phyloP scores from a whole-genome alignment of 2,329 filamentous ascomycete genomes.

The Fusarium tjaetaba region DNA sequence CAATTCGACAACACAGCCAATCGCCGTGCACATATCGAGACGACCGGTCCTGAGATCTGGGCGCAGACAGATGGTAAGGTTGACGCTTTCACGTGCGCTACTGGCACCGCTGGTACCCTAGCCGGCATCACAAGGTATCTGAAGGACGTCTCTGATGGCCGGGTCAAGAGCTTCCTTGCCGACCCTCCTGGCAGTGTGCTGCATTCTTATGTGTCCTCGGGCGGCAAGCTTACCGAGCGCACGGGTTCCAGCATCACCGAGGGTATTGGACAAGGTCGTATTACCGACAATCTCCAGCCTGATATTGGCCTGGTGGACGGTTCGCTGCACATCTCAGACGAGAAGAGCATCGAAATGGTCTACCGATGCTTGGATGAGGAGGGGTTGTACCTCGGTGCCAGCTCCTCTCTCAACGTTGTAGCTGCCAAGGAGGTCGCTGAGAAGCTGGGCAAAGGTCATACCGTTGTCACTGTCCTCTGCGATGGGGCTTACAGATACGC shows the following conservation, averaged over 20 bases:
- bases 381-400: slow-evolving; percentile 93
- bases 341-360: slow-evolving; percentile 97
- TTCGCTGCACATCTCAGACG: slow-evolving; percentile 84
- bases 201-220: slow-evolving; percentile 88
- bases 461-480: slow-evolving; percentile 91
- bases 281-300: slow-evolving; percentile 92
- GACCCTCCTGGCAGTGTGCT: slow-evolving; percentile 94
- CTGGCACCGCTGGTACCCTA: slow-evolving; percentile 90
- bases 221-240: slow-evolving; percentile 84
- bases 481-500: slow-evolving; percentile 98
- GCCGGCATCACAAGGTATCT: slow-evolving; percentile 89
- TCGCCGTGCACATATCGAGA: slow-evolving; percentile 92
- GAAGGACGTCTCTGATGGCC: slow-evolving; percentile 81
- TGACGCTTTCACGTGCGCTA: slow-evolving; percentile 95
- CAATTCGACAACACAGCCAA: slow-evolving; percentile 99
- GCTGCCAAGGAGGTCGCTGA: slow-evolving; percentile 94
- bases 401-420: slow-evolving; percentile 92
- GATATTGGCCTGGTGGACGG: slow-evolving; percentile 88
- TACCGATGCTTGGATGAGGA: slow-evolving; percentile 97
- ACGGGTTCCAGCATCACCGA: slow-evolving; percentile 92
- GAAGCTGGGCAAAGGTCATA: slow-evolving; percentile 87
- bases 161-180: slow-evolving; percentile 87
- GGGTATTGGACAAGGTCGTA: slow-evolving; percentile 94
- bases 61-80: slow-evolving; percentile 85
- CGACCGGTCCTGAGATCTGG: slow-evolving; percentile 98